A percentile compares a stretch with the other conserved stretches of the same genome.
Evolutionary conservation across 2,329 filamentous ascomycete genomes (phyloP).

Genomic region (Fusarium sp.): DNA sequence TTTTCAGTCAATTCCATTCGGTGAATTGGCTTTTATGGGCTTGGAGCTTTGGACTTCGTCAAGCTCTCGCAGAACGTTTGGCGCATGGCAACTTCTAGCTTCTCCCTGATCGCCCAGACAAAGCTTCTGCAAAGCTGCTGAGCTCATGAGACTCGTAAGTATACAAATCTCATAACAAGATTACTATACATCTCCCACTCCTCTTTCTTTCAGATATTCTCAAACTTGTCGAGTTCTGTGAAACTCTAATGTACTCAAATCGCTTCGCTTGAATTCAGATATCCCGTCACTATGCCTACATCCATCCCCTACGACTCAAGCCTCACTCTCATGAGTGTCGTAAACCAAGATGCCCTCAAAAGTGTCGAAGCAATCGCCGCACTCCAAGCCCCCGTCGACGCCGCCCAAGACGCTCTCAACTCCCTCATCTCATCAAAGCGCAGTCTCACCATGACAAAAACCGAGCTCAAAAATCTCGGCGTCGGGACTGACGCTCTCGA

Average conservation of each 20-base stretch:
- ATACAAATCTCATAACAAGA: neutral
- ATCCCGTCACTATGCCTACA: constrained; percentile 1
- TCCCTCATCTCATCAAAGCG: constrained; percentile 16
- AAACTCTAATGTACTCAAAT: neutral
- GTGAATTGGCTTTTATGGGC: neutral
- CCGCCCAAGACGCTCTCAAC: constrained; percentile 31
- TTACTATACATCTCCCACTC: neutral
- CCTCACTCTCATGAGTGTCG: constrained; percentile 10
- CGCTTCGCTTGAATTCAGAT: neutral
- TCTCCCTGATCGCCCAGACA: fast-evolving
- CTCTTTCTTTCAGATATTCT: neutral
- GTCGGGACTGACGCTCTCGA: neutral
- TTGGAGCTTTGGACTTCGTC: neutral
- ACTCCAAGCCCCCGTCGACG: constrained; percentile 5
- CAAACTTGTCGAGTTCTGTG: neutral
- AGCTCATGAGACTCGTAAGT: neutral
- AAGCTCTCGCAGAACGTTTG: neutral
- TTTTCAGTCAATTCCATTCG: neutral
- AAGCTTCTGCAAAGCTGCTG: neutral
- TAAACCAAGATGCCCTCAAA: neutral
- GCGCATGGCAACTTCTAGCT: neutral
- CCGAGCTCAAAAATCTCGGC: constrained; percentile 26
- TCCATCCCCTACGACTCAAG: constrained; percentile 29
- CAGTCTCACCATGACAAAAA: constrained; percentile 31
- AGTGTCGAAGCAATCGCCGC: neutral